These are phyloP conservation scores for Nadsonia fulvescens DNA, from an alignment of 805 yeast species.

Conservation along the genomic window DNA sequence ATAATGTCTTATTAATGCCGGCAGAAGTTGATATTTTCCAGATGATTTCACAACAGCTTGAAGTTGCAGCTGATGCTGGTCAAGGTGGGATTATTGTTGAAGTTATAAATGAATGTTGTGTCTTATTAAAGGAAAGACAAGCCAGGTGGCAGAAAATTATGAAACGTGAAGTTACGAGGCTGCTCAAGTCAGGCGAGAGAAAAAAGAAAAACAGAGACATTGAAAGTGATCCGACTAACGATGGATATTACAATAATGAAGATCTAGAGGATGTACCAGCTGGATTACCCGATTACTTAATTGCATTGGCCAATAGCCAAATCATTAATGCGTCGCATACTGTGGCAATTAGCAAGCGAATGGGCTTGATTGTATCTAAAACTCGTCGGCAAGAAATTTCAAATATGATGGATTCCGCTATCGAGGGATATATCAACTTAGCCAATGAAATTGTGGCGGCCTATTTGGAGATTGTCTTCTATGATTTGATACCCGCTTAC, in stretches of 20 bases:
- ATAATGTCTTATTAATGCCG: slow-evolving; percentile 46
- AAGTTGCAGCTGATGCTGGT: slow-evolving; percentile 70
- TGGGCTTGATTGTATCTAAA: slow-evolving; percentile 47
- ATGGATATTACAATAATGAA: no score
- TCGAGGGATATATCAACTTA: slow-evolving; percentile 63
- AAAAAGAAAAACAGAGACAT: slow-evolving; percentile 18
- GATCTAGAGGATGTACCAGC: slow-evolving; percentile 34
- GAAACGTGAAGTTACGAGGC: slow-evolving; percentile 29
- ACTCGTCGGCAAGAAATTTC: slow-evolving; percentile 44
- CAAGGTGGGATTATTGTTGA: slow-evolving; percentile 67
- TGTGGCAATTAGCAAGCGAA: slow-evolving; percentile 50
- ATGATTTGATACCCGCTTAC: slow-evolving; percentile 50
- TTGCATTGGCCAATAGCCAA: slow-evolving; percentile 76
- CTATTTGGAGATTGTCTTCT: slow-evolving; percentile 42
- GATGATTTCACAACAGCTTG: slow-evolving; percentile 78
- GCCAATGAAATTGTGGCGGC: slow-evolving; percentile 46
- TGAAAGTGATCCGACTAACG: slow-evolving; percentile 20
- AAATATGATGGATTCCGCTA: slow-evolving; percentile 38
- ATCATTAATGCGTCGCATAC: slow-evolving; percentile 49
- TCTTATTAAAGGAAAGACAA: slow-evolving; percentile 42
- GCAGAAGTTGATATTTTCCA: slow-evolving; percentile 66
- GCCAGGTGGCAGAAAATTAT: slow-evolving; percentile 40
- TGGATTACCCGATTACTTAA: slow-evolving; percentile 63
- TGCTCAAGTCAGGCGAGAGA: slow-evolving; percentile 16
- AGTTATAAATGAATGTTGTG: slow-evolving; percentile 54